Conservation (phyloP, 495 filamentous ascomycete species). For the Hamigera avellanea region DNA sequence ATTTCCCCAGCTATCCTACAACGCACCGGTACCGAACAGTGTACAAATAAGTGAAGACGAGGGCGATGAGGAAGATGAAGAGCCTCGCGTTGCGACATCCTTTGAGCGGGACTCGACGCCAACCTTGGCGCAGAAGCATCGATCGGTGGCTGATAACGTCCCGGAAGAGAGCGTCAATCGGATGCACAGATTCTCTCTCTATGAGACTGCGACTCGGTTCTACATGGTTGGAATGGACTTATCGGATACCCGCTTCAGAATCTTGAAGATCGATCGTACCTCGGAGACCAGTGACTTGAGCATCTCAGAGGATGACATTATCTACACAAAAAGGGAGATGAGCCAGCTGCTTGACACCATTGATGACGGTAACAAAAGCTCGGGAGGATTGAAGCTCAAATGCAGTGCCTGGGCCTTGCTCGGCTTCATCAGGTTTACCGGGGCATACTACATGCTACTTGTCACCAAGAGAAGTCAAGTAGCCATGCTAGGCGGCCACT, state of each 20-base stretch:
- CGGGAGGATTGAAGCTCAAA: constrained; percentile 81
- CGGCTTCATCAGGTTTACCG: constrained; percentile 92
- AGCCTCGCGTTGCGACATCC: constrained; percentile 29
- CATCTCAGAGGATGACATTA: constrained; percentile 85
- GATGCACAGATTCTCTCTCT: constrained; percentile 93
- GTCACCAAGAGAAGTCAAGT: constrained; percentile 94
- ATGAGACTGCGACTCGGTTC: constrained; percentile 84
- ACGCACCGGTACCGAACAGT: constrained; percentile 9
- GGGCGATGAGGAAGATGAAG: constrained; percentile 27
- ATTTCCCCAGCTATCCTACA: constrained; percentile 11
- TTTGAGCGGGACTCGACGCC: constrained; percentile 31
- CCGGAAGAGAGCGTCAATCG: constrained; percentile 62
- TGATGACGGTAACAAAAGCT: constrained; percentile 86
- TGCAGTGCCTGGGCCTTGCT: constrained; percentile 89
- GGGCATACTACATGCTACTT: constrained; percentile 92
- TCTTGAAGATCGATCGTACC: constrained; percentile 89
- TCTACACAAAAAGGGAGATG: constrained; percentile 89
- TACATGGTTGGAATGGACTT: constrained; percentile 91
- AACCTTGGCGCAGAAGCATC: constrained; percentile 30
- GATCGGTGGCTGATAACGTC: constrained; percentile 42
- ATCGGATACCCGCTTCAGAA: constrained; percentile 74
- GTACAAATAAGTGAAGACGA: constrained; percentile 16
- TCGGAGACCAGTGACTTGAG: constrained; percentile 68
- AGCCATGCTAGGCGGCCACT: constrained; percentile 92
- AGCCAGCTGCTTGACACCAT: constrained; percentile 85